These are phyloP conservation scores for Phaseolus lunatus DNA, from an alignment of 306 rosid species.

Conservation along the genomic window DNA sequence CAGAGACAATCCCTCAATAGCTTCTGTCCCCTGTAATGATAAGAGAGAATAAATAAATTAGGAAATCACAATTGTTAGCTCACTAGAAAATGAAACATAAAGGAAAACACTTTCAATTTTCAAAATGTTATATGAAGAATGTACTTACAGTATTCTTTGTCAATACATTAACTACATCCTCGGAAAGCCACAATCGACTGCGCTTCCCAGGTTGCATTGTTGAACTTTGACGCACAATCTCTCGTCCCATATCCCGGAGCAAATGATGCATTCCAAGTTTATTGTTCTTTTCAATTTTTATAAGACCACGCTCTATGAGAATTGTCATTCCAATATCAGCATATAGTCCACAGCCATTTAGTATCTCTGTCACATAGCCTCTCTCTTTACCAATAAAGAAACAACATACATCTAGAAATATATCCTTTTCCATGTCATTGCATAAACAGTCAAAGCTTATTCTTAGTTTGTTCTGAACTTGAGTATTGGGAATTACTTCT, in stretches of 20 bases:
- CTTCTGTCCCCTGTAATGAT: not conserved
- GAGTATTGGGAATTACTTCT: constrained; percentile 20
- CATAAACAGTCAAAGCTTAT: constrained; percentile 37
- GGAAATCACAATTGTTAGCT: not conserved
- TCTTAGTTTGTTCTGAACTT: constrained; percentile 35
- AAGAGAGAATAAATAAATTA: not conserved
- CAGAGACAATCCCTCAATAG: constrained; percentile 2
- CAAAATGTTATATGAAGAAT: not conserved
- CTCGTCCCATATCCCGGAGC: constrained; percentile 46
- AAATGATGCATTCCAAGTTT: no score
- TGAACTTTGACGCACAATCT: not conserved
- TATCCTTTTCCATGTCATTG: not conserved
- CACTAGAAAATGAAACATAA: not conserved
- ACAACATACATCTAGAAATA: no score
- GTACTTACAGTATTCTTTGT: not conserved
- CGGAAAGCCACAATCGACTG: constrained; percentile 27
- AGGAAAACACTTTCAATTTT: not conserved
- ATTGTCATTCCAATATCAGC: no score
- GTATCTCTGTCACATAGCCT: no score
- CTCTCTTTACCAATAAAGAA: no score
- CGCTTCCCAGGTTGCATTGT: constrained; percentile 24
- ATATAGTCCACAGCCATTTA: no score
- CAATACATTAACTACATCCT: constrained; percentile 24
- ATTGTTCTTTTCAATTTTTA: no score
- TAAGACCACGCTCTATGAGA: no score